Evolutionary conservation across 2,329 filamentous ascomycete species (phyloP).

Genomic region (Diaporthe caulivora): DNA sequence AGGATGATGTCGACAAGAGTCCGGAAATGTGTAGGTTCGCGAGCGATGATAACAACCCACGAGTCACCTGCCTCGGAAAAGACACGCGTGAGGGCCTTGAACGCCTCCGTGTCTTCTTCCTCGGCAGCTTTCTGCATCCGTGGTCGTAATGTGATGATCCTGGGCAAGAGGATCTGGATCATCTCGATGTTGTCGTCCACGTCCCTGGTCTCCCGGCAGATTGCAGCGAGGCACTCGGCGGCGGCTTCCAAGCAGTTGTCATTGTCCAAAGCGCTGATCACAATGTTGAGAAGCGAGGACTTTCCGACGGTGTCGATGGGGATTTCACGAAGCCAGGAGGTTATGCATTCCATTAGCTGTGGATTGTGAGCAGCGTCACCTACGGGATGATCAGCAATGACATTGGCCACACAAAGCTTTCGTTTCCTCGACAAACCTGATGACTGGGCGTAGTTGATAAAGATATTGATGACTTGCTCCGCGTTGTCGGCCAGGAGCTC

Average conservation of each 20-base stretch:
- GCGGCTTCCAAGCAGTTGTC: constrained; percentile 87
- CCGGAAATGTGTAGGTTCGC: constrained; percentile 84
- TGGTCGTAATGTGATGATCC: constrained; percentile 80
- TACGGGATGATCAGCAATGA: constrained; percentile 53
- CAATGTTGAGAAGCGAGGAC: constrained; percentile 84
- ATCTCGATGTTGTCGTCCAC: constrained; percentile 89
- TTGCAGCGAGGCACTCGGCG: constrained; percentile 91
- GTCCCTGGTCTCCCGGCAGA: constrained; percentile 92
- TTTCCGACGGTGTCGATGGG: constrained; percentile 85
- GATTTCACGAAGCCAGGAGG: constrained; percentile 95
- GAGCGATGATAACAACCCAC: constrained; percentile 92
- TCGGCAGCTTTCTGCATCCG: constrained; percentile 81
- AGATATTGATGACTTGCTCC: constrained; percentile 84
- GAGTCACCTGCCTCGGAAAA: constrained; percentile 94
- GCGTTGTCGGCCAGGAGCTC: constrained; percentile 94
- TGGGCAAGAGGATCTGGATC: constrained; percentile 86
- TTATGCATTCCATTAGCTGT: constrained; percentile 93
- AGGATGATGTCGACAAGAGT: constrained; percentile 89
- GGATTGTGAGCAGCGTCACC: constrained; percentile 86
- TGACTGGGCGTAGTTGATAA: constrained; percentile 92
- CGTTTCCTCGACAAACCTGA: constrained; percentile 72
- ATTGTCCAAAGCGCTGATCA: constrained; percentile 81
- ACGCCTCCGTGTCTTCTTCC: constrained; percentile 85
- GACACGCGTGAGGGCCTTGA: constrained; percentile 89
- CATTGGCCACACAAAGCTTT: neutral